Conservation (phyloP, 805 yeast species). For the Cyberlindnera amylophila region DNA sequence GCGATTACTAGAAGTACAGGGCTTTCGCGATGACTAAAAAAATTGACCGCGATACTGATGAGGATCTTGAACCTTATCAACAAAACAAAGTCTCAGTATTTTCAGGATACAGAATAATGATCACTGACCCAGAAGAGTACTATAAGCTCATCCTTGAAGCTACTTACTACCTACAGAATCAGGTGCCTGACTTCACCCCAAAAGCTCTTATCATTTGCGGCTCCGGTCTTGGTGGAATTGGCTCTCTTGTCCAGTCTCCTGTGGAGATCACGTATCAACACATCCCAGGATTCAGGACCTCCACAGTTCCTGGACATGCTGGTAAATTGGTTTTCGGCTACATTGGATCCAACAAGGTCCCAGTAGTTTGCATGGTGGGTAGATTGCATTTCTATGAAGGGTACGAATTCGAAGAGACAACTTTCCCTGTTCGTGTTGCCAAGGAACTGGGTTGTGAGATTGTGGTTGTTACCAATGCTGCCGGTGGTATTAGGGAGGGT, state of each 20-base stretch:
- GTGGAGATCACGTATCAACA: slow-evolving; percentile 55
- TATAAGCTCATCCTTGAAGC: slow-evolving; percentile 19
- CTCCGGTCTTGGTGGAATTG: slow-evolving; percentile 88
- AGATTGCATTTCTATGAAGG: slow-evolving; percentile 93
- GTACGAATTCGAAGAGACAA: slow-evolving; percentile 72
- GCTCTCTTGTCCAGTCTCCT: slow-evolving; percentile 37
- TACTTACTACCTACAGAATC: slow-evolving; percentile 13
- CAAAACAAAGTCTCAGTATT: too few relatives aligned
- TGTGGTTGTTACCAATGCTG: slow-evolving; percentile 90
- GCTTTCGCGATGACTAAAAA: too few relatives aligned
- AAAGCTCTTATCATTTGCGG: slow-evolving; percentile 84
- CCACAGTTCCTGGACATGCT: slow-evolving; percentile 89
- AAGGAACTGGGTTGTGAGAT: slow-evolving; percentile 54
- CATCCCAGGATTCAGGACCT: slow-evolving; percentile 75
- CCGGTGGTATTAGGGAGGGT: slow-evolving; percentile 75
- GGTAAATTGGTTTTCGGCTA: slow-evolving; percentile 79
- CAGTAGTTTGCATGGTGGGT: slow-evolving; percentile 92
- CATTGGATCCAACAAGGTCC: slow-evolving; percentile 63
- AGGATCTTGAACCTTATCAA: too few relatives aligned
- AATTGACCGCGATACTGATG: too few relatives aligned
- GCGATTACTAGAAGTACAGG: too few relatives aligned
- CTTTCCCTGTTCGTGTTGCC: slow-evolving; percentile 81
- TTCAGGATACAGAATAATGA: too few relatives aligned
- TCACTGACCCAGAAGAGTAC: slow-evolving; percentile 9
- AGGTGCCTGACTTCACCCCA: slow-evolving; percentile 37